Conservation (phyloP, 176 grass and related monocot genomes). For the Carex kokanica region DNA sequence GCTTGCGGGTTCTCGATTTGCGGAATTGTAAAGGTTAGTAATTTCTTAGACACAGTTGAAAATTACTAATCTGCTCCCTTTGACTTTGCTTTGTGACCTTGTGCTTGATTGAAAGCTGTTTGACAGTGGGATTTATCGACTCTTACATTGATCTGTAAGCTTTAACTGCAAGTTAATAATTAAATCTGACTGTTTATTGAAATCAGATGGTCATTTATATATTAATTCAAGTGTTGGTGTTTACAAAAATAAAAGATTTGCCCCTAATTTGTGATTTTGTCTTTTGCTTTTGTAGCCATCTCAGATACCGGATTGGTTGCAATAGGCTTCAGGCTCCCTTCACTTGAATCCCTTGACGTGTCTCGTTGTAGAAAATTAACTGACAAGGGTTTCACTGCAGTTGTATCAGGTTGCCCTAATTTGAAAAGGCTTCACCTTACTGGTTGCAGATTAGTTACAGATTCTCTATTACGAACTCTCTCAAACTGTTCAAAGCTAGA, state of each 20-base stretch:
- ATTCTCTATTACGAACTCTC: constrained; percentile 55
- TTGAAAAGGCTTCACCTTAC: constrained; percentile 49
- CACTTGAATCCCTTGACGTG: constrained; percentile 62
- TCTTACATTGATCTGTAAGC: background rate
- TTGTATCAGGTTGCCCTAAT: constrained; percentile 52
- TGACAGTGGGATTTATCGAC: background rate
- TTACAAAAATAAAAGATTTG: background rate
- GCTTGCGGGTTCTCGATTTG: constrained; percentile 45
- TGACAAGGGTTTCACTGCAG: constrained; percentile 54
- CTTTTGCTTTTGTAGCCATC: constrained; percentile 38
- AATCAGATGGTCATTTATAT: background rate
- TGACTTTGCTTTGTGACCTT: background rate
- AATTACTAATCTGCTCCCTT: background rate
- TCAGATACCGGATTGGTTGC: constrained; percentile 61
- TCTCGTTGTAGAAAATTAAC: constrained; percentile 82
- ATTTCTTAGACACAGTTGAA: background rate
- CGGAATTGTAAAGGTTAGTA: constrained; percentile 64
- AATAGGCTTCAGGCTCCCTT: constrained; percentile 47
- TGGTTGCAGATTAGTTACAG: constrained; percentile 63
- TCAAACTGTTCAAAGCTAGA: constrained; percentile 61
- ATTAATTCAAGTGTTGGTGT: background rate
- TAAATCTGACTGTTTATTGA: background rate
- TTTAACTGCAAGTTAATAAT: background rate
- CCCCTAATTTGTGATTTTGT: background rate
- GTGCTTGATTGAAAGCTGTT: background rate